Evolutionary conservation across 2,329 filamentous ascomycete species (phyloP), one percentile per base, ranked within the genome.

Genomic region (Trichoderma pleuroti): DNA sequence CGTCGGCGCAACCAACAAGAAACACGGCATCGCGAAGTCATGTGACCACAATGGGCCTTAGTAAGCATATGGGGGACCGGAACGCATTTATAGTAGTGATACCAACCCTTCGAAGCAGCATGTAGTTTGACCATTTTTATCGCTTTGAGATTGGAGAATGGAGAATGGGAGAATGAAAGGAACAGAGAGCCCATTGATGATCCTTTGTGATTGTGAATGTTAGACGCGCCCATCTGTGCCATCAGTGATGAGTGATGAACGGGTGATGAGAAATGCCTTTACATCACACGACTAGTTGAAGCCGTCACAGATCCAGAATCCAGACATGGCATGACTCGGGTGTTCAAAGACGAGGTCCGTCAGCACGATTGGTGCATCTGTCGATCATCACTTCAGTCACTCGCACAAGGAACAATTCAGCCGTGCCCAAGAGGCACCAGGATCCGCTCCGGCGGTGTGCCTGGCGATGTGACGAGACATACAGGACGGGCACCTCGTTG

Each of bases 21-120:
- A 68, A 63, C 66, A 61, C 11, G 16, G 49, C 60, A 70, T 69
- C 73, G 72, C 73, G 73, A 69, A 68, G 63, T 74, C 72, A 74
- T 56, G 72, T 73, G 73, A 72, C 24, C 26, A 66, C n/a, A 16
- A 18, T 49, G 18, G 0, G 12, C 10, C 66, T 71, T 69, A 69
- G 60, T 68, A 68, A 68, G 66, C 66, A 16, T 7, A 5, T 11
- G 7, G 3, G n/a, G n/a, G n/a, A n/a, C n/a, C n/a, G n/a, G 8
- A n/a, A 63, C 60, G 9, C 18, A 49, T 9, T 24, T 10, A 28
- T n/a, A n/a, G n/a, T n/a, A n/a, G n/a, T n/a, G n/a, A n/a, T n/a
- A n/a, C n/a, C n/a, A n/a, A n/a, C n/a, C 5, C 18, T n/a, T 18
- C 16, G 26, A 39, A n/a, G 21, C 34, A 6, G 52, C 63, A 57